Evolutionary conservation across 257 asterid genomes (phyloP).

Genomic region (Fraxinus americana): DNA sequence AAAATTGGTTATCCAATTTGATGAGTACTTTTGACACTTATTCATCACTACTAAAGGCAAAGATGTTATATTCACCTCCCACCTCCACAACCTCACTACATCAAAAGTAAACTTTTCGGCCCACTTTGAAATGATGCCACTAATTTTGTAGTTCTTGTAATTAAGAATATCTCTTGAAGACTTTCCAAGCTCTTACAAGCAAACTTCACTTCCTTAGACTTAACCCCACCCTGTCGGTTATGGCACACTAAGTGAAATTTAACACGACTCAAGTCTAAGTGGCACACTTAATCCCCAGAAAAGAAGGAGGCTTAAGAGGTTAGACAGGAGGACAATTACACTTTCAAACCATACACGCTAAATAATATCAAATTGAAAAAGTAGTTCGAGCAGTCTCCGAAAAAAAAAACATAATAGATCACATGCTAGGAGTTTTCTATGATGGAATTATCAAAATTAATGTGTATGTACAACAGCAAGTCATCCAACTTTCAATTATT

Average conservation of each 20-base stretch:
- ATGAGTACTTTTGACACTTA: background rate
- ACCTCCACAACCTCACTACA: background rate
- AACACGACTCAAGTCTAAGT: background rate
- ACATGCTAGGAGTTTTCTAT: background rate
- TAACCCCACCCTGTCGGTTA: background rate
- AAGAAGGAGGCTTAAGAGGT: background rate
- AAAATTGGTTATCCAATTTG: background rate
- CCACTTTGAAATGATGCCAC: background rate
- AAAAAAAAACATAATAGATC: background rate
- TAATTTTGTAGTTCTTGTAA: background rate
- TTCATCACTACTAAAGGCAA: background rate
- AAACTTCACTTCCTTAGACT: background rate
- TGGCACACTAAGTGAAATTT: background rate
- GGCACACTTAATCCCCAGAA: background rate
- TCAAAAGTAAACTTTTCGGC: background rate
- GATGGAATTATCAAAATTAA: slow-evolving; percentile 11
- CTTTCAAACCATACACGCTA: background rate
- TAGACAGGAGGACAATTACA: background rate
- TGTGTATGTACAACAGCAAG: background rate
- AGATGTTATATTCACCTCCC: background rate
- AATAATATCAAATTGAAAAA: background rate
- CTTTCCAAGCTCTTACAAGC: background rate
- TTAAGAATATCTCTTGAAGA: background rate
- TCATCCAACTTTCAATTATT: slow-evolving; percentile 9
- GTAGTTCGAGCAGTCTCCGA: background rate